Evolutionary conservation across 1,284 basidiomycete species (phyloP).

Genomic region (Ceratobasidium sp.): DNA sequence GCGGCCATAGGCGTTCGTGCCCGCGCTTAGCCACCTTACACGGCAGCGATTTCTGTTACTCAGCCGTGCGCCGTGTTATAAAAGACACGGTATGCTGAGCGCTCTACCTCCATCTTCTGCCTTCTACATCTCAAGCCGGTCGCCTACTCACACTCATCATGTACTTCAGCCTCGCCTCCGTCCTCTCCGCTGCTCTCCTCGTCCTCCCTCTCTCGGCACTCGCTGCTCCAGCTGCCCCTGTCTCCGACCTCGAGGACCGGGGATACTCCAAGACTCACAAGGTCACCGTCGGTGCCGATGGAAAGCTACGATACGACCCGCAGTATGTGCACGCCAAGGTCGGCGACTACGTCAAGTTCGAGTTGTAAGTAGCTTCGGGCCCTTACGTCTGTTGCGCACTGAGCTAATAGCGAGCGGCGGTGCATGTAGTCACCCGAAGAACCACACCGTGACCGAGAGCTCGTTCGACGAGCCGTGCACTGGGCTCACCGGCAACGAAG

Average conservation of each 20-base stretch:
- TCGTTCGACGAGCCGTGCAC: constrained; percentile 34
- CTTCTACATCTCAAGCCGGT: not conserved
- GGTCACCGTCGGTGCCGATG: constrained; percentile 25
- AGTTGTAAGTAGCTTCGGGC: constrained; percentile 16
- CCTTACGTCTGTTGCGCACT: not conserved
- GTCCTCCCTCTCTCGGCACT: constrained; percentile 26
- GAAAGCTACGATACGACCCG: constrained; percentile 28
- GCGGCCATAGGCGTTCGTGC: not conserved
- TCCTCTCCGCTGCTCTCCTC: constrained; percentile 20
- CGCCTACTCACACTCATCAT: constrained; percentile 16
- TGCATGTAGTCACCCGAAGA: constrained; percentile 39
- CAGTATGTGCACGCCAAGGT: constrained; percentile 32
- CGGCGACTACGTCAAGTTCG: constrained; percentile 35
- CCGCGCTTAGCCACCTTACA: not conserved
- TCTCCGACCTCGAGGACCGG: not conserved
- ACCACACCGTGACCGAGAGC: constrained; percentile 44
- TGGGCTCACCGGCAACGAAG: not conserved
- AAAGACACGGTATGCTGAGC: not conserved
- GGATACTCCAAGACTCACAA: constrained; percentile 8
- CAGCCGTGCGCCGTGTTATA: not conserved
- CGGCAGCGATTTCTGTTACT: not conserved
- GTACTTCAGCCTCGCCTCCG: constrained; percentile 33
- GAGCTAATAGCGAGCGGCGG: not conserved
- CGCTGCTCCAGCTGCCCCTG: constrained; percentile 18
- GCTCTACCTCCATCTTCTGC: not conserved